Evolutionary conservation across 2,329 filamentous ascomycete genomes (phyloP).

Genomic region (Aspergillus puulaauensis): DNA sequence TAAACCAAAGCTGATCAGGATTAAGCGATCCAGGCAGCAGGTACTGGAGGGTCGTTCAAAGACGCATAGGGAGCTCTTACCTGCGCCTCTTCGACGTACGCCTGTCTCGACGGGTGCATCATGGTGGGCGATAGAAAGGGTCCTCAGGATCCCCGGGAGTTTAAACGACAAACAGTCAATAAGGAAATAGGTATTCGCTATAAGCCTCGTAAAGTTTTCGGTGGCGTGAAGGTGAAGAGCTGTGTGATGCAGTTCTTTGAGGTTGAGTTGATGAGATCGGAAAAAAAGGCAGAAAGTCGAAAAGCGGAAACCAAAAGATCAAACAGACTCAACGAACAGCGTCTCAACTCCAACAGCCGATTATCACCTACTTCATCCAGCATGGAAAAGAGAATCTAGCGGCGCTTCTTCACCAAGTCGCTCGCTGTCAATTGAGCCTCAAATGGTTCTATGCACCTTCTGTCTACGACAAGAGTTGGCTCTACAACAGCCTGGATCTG

Average conservation of each 20-base stretch:
- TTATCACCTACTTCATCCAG: not conserved
- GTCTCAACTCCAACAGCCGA: not conserved
- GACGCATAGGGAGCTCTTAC: slow-evolving; percentile 48
- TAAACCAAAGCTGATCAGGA: not conserved
- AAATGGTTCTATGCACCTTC: too few relatives aligned
- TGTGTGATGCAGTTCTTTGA: not conserved
- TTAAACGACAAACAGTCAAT: not conserved
- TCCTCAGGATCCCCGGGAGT: not conserved
- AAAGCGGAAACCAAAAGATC: slow-evolving; percentile 10
- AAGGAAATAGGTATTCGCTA: not conserved
- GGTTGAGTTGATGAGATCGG: not conserved
- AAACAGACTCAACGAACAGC: not conserved
- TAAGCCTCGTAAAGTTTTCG: not conserved
- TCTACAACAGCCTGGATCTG: not conserved
- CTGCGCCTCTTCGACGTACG: slow-evolving; percentile 85
- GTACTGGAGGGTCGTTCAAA: not conserved
- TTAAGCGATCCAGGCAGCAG: not conserved
- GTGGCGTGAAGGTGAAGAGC: not conserved
- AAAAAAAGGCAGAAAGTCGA: slow-evolving; percentile 10
- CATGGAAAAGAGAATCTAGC: not conserved
- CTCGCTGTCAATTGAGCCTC: not conserved
- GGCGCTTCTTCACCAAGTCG: not conserved
- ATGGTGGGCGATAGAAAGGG: slow-evolving; percentile 34
- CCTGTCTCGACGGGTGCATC: slow-evolving; percentile 86
- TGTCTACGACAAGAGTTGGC: not conserved